Percentiles rank a stretch among this genome's conserved stretches.
phyloP scores from a whole-genome alignment of 2,329 filamentous ascomycete species.

The Teratosphaeria destructans region DNA sequence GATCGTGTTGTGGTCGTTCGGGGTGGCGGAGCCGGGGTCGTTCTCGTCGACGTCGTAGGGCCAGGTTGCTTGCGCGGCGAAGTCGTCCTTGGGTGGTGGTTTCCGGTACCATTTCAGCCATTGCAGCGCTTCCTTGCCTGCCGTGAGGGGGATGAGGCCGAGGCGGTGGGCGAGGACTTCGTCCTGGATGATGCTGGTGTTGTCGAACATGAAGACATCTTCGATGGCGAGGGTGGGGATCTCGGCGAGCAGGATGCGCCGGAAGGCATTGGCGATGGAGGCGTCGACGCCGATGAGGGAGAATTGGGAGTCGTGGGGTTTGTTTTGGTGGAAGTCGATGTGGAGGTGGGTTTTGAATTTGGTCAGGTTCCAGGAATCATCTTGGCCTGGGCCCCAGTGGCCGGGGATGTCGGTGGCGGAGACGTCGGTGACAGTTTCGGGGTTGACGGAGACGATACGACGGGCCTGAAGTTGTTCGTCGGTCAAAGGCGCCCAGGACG shows the following conservation, averaged over 20 bases:
- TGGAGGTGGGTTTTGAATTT: constrained; percentile 62
- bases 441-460: constrained; percentile 78
- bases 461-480: constrained; percentile 51
- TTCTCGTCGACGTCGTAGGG: constrained; percentile 31
- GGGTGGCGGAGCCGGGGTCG: constrained; percentile 34
- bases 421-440: constrained; percentile 83
- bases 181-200: constrained; percentile 95
- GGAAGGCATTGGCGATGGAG: constrained; percentile 91
- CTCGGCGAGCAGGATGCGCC: constrained; percentile 88
- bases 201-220: constrained; percentile 85
- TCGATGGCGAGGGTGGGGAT: constrained; percentile 92
- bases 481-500: constrained; percentile 3
- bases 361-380: constrained; percentile 67
- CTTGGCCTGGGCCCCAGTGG: constrained; percentile 73
- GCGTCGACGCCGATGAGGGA: constrained; percentile 88
- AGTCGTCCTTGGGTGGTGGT: constrained; percentile 48
- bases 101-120: constrained; percentile 77
- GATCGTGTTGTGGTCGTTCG: constrained; percentile 76
- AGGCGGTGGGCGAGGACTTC: constrained; percentile 87
- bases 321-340: constrained; percentile 77
- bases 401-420: constrained; percentile 85
- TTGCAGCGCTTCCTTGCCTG: constrained; percentile 63
- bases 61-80: constrained; percentile 28
- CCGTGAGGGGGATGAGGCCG: constrained; percentile 81
- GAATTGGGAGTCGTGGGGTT: constrained; percentile 68